Percentiles rank a stretch among this genome's conserved stretches.
These are phyloP conservation scores for Solanum aculeatissimum DNA, from an alignment of 305 asterid genomes.

Conservation along the genomic window DNA sequence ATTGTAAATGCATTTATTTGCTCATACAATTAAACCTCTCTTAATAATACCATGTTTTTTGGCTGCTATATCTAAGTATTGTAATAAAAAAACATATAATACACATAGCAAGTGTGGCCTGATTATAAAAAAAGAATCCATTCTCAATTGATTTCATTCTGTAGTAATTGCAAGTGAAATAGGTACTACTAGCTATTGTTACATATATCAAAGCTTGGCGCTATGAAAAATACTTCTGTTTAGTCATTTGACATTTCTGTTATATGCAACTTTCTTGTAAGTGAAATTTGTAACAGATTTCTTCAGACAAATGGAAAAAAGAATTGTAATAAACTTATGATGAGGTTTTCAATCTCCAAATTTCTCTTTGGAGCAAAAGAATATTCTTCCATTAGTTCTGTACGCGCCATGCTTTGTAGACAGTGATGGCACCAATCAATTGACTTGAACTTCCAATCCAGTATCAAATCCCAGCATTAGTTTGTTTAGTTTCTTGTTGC, in stretches of 20 bases:
- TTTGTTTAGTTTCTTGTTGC: conserved; percentile 66
- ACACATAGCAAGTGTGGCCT: background rate
- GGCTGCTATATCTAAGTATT: background rate
- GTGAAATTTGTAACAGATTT: background rate
- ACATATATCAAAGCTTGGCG: background rate
- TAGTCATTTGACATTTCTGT: background rate
- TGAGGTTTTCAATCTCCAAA: background rate
- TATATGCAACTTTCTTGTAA: background rate
- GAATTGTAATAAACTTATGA: background rate
- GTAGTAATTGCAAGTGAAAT: background rate
- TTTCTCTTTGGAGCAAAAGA: background rate
- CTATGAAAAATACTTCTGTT: background rate
- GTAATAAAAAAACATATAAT: background rate
- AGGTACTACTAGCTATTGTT: background rate
- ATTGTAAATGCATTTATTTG: background rate
- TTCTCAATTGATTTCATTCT: background rate
- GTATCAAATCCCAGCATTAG: conserved; percentile 63
- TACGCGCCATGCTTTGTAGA: background rate
- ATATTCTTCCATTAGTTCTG: background rate
- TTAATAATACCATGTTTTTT: background rate
- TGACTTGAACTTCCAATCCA: background rate
- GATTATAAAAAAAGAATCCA: background rate
- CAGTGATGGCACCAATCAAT: background rate
- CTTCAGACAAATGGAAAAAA: background rate
- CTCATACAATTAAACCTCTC: background rate